Base-by-base conservation (phyloP, 805 yeast genomes). In the Saturnispora kantuleensis region DNA sequence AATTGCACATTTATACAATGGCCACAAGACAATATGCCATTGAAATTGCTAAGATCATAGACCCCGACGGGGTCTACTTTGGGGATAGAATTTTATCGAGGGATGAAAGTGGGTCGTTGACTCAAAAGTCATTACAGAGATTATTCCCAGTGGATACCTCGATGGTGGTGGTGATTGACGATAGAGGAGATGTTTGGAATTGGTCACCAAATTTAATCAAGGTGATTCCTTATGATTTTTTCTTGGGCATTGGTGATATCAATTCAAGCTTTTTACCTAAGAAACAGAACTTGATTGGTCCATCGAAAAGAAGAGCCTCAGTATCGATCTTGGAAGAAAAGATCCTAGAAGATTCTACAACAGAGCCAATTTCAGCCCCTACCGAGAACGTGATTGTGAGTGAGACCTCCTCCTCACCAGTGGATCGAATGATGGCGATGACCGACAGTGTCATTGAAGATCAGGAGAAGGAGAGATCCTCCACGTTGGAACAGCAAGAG, bases 141-240 rank as follows among this genome's bases (percentile, higher is more conserved):
- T 69, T 93, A 45, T 93, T 93, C 56, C 98, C 98, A 0, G 95
- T 90, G 2, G 96, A 90, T 52, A 95, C 95, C 18, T 82, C 95
- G 13, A 84, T 93, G 95, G 98, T 93, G 30, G 93, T 85, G 2
- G 81, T 93, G 38, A 93, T 93, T 48, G 98, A 93, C 62, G 98
- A 93, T 62, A 75, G 98, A 59, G 98, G 97, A 3, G 98, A 93
- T 62, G 98, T 93, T 16, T 93, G 98, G 98, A 85, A 84, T 57
- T 93, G 98, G 98, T 84, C 87, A 52, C 79, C 83, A 10, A 89
- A 93, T 58, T 67, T 93, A 54, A 78, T 93, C 47, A 86, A 90
- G 63, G 97, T 90, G 5, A 83, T 88, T 2, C 98, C 98, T 0
- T 93, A 87, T 60, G 95, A 86, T 59, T 93, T 93, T 56, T 93